Conservation (phyloP, 495 filamentous ascomycete genomes). For the Astrothelium subdiscretum region DNA sequence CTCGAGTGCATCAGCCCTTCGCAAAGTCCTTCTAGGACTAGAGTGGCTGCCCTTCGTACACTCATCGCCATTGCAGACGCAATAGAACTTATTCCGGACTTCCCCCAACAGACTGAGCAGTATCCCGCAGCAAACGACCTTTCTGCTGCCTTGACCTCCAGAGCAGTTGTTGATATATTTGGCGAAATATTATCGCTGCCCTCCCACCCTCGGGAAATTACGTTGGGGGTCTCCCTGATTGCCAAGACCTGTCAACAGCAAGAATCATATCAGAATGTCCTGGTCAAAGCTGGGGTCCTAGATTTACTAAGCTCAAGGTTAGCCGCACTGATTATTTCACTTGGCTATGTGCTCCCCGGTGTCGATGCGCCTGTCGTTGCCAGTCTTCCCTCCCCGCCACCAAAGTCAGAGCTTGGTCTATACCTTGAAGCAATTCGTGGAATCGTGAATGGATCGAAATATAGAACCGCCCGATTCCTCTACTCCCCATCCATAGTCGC, state of each 20-base stretch:
- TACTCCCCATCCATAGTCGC: constrained; percentile 62
- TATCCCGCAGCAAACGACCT: constrained; percentile 1
- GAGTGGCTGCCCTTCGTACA: constrained; percentile 61
- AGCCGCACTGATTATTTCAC: constrained; percentile 56
- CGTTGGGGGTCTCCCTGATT: constrained; percentile 56
- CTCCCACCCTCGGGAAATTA: constrained; percentile 53
- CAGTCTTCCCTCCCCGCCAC: constrained; percentile 46
- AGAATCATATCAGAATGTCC: constrained; percentile 52
- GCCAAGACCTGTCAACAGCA: constrained; percentile 54
- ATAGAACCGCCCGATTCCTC: constrained; percentile 63
- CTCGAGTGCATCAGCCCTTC: constrained; percentile 54
- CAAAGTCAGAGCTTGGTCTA: constrained; percentile 47
- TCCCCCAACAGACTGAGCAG: constrained; percentile 23
- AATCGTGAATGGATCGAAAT: constrained; percentile 70
- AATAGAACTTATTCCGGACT: background rate
- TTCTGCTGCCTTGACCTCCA: constrained; percentile 53
- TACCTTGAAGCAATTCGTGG: constrained; percentile 71
- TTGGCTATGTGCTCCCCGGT: constrained; percentile 53
- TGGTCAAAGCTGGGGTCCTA: constrained; percentile 62
- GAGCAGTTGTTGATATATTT: constrained; percentile 45
- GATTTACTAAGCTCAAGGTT: constrained; percentile 69
- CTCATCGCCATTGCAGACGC: constrained; percentile 57
- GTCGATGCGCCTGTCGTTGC: constrained; percentile 32
- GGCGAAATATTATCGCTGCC: constrained; percentile 40
- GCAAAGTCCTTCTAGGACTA: constrained; percentile 51